phyloP scores from a whole-genome alignment of 2,329 filamentous ascomycete species.

The Metarhizium rileyi region DNA sequence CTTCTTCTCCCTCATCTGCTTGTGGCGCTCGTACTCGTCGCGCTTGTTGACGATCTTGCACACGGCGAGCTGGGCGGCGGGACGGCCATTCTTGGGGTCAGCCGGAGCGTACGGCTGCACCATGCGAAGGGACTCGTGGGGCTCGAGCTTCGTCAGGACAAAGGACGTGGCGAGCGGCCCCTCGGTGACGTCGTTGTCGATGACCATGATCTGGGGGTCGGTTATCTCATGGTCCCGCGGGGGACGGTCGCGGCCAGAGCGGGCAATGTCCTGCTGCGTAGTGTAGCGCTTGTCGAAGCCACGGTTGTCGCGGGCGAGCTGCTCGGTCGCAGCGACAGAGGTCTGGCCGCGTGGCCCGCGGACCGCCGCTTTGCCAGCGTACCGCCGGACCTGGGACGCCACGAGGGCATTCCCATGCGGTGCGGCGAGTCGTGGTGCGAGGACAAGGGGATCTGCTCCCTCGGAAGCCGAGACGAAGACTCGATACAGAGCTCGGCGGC shows the following conservation, averaged over 20 bases:
- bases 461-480: conserved; percentile 29
- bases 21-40: conserved; percentile 34
- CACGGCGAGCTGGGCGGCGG: conserved; percentile 37
- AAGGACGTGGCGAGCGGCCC: conserved; percentile 27
- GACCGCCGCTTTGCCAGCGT: not conserved
- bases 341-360: conserved; percentile 1
- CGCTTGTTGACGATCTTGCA: conserved; percentile 61
- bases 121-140: conserved; percentile 31
- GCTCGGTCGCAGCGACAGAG: not conserved
- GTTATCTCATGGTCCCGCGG: conserved; percentile 36
- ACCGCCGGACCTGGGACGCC: not conserved
- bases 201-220: conserved; percentile 31
- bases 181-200: conserved; percentile 28
- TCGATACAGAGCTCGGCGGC: conserved; percentile 35
- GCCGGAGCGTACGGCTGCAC: conserved; percentile 27
- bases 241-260: conserved; percentile 26
- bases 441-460: not conserved
- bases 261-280: conserved; percentile 21
- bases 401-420: not conserved
- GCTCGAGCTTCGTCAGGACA: conserved; percentile 32
- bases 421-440: not conserved
- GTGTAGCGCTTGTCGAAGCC: conserved; percentile 26
- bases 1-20: conserved; percentile 33
- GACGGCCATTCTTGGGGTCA: conserved; percentile 14
- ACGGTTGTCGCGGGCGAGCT: conserved; percentile 12